Conservation (phyloP, 1,284 basidiomycete species). For the Peniophora sp. region DNA sequence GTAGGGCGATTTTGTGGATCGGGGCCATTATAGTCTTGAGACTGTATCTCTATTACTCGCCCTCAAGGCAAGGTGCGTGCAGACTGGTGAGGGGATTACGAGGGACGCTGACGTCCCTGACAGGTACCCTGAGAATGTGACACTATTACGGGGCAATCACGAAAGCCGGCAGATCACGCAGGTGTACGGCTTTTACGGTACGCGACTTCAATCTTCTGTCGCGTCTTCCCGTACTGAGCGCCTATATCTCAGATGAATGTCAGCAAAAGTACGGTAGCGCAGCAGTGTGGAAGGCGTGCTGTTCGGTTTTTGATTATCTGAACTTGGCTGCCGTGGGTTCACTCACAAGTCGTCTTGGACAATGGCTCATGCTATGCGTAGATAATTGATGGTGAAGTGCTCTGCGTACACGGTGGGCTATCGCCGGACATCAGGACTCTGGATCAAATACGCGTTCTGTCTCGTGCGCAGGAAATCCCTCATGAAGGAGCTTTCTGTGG, state of each 20-base stretch:
- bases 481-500: constrained; percentile 98
- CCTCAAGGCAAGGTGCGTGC: constrained; percentile 77
- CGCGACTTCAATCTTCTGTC: constrained; percentile 16
- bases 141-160: constrained; percentile 89
- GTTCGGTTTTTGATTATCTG: constrained; percentile 90
- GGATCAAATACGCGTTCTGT: constrained; percentile 88
- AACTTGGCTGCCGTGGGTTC: constrained; percentile 83
- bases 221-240: background rate
- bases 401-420: constrained; percentile 91
- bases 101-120: background rate
- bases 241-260: constrained; percentile 68
- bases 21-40: constrained; percentile 95
- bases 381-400: constrained; percentile 88
- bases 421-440: constrained; percentile 89
- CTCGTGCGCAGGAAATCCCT: constrained; percentile 90
- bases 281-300: constrained; percentile 93
- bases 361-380: constrained; percentile 21
- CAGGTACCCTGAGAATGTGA: constrained; percentile 91
- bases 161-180: constrained; percentile 96
- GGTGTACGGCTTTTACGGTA: constrained; percentile 96
- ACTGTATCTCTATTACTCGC: constrained; percentile 87
- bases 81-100: background rate
- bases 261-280: constrained; percentile 95
- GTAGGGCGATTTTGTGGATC: constrained; percentile 95
- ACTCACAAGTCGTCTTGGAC: background rate